phyloP scores from a whole-genome alignment of 768 basidiomycete species.

The Boletales sp. region DNA sequence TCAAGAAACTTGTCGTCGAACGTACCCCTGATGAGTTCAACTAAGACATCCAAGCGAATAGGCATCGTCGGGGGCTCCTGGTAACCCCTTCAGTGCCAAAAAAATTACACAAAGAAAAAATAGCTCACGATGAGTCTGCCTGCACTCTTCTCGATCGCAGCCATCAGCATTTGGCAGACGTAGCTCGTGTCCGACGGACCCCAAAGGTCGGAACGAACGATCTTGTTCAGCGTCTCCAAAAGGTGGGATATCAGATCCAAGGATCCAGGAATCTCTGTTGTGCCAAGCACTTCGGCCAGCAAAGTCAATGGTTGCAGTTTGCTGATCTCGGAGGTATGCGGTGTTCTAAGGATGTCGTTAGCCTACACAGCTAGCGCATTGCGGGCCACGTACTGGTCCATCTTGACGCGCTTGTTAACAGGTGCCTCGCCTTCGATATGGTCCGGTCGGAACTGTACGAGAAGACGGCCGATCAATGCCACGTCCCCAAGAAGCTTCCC shows the following conservation, averaged over 20 bases:
- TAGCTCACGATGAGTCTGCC: conserved; percentile 49
- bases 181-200: conserved; percentile 69
- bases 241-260: conserved; percentile 67
- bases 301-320: conserved; percentile 49
- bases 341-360: conserved; percentile 4
- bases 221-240: conserved; percentile 66
- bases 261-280: conserved; percentile 64
- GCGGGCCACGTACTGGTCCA: conserved; percentile 52
- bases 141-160: conserved; percentile 68
- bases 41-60: conserved; percentile 78
- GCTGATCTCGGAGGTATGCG: conserved; percentile 33
- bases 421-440: conserved; percentile 41
- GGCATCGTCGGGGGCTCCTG: conserved; percentile 56
- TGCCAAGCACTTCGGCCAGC: conserved; percentile 67
- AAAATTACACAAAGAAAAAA: background rate
- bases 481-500: conserved; percentile 47
- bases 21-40: conserved; percentile 80
- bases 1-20: background rate
- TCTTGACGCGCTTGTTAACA: conserved; percentile 62
- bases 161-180: conserved; percentile 80
- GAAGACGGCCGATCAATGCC: conserved; percentile 48
- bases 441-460: conserved; percentile 47
- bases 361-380: background rate
- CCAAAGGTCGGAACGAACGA: conserved; percentile 54
- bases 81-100: background rate